Base-by-base conservation (phyloP, 805 yeast species). In the Ogataea allantospora region DNA sequence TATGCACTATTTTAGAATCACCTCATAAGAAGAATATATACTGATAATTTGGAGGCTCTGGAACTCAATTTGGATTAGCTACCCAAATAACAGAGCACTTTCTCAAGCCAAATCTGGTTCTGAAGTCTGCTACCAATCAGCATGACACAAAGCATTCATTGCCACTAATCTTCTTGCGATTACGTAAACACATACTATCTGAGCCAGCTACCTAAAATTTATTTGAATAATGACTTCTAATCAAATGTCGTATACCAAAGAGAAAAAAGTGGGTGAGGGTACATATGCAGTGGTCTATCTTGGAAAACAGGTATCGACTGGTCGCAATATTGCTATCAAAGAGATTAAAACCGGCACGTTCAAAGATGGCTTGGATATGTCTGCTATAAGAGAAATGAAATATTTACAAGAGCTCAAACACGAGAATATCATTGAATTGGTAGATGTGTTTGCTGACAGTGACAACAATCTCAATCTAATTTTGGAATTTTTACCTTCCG, bases 321-420 rank as follows among this genome's bases (percentile, higher is more conserved):
- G 60, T 5, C 63, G 89, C 37, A 69, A 71, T 35, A 82, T 93
- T 22, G 99, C 99, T 48, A 82, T 95, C 43, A 93, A 93, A 57
- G 96, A 88, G 67, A 93, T 93, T 70, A 93, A 93, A 55, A 83
- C 95, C 0, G 95, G 95, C 2, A 81, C 84, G 43, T 89, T 89
- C 67, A 88, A 88, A 59, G 98, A 93, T 65, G 99, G 99, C 0
- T 66, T 93, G 35, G 99, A 93, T 63, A 91, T 93, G 96, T 84
- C 95, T 17, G 99, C 99, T 25, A 76, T 88, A n/a, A 62, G 97
- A 48, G 97, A 89, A 58, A 88, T 88, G 46, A 89, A 88, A 54
- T 88, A 84, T 53, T 65, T 88, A 14, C 95, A 86, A 54, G 97
- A 89, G 51, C 60, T 89, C 38, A 73, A 74, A 32, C 89, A 86